Evolutionary conservation across 192 early-diverging fungal species (phyloP), one percentile per base, ranked within the genome.

Genomic region (Backusella luteola): DNA sequence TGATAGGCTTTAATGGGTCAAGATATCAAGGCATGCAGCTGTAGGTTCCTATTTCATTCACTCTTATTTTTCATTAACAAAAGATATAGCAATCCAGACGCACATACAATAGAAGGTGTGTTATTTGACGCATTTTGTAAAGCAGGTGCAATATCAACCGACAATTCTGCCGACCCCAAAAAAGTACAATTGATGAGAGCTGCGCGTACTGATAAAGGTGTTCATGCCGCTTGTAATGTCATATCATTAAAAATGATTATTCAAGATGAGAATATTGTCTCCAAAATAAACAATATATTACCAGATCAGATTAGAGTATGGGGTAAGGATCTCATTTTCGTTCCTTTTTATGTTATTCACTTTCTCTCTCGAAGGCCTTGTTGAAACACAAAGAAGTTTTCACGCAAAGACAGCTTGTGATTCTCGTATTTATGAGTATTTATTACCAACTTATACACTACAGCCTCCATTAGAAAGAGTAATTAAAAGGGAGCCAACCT

Each of bases 171-270:
- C 29, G 93, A 95, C 78, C 93, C 90, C 66, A 88, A 87, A 69
- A 94, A 94, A 79, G 85, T 96, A 69, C 86, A 92, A 69, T 91
- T 98, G 73, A 90, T 91, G 86, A 87, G 98, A 68, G 95, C 96
- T 14, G 98, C 98, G 7, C 89, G 98, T 46, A 99, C 98, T 2
- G 98, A 99, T 80, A 99, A 99, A 83, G 98, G 98, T 38, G 98
- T 99, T 3, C 98, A 99, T 78, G 98, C 98, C 34, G 94, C 93
- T 39, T 97, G 97, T 19, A 97, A 99, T 72, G 93, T 99, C 3
- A 91, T 96, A 19, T 96, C 96, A 6, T 75, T 95, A 38, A 99
- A 99, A 83, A 91, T 99, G 90, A 92, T 96, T 71, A 81, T 93
- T 7, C 93, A 96, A 70, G 89, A 93, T 67, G 79, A 85, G 9